These are phyloP conservation scores for Cephalotrichum gorgonifer DNA, from an alignment of 2,329 filamentous ascomycete genomes.

Conservation along the genomic window DNA sequence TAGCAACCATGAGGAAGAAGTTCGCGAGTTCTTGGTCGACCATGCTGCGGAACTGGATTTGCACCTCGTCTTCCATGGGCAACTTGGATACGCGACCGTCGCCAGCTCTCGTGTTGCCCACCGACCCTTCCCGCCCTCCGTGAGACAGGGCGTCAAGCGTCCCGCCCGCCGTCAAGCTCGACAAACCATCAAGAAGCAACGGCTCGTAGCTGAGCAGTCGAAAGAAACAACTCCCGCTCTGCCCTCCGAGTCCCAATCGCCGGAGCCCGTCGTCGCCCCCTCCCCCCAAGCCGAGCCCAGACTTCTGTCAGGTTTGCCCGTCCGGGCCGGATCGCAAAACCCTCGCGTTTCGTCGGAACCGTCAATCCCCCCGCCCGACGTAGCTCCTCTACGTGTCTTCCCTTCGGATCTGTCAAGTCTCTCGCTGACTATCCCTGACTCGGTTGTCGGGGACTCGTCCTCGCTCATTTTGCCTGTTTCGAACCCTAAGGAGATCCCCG, in stretches of 20 bases:
- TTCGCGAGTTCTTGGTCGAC: background rate
- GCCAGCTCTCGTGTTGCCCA: background rate
- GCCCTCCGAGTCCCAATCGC: background rate
- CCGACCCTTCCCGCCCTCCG: background rate
- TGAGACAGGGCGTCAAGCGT: background rate
- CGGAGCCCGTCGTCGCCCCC: too few species aligned
- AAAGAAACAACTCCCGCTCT: background rate
- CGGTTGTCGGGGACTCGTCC: too few species aligned
- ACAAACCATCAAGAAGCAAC: background rate
- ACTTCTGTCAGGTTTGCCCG: too few species aligned
- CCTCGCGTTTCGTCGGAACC: too few species aligned
- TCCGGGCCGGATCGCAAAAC: too few species aligned
- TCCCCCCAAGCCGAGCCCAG: too few species aligned
- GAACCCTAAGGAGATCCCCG: background rate
- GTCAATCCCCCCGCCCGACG: too few species aligned
- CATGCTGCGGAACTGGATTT: background rate
- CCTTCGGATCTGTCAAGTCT: too few species aligned
- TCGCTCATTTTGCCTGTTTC: background rate
- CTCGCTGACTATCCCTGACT: too few species aligned
- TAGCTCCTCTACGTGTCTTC: too few species aligned
- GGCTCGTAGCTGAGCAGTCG: background rate
- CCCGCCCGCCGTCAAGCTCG: background rate
- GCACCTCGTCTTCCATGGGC: background rate
- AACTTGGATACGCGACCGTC: background rate
- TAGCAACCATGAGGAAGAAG: background rate